Evolutionary conservation across 805 yeast species (phyloP).

Genomic region (Kuraishia floccosa): DNA sequence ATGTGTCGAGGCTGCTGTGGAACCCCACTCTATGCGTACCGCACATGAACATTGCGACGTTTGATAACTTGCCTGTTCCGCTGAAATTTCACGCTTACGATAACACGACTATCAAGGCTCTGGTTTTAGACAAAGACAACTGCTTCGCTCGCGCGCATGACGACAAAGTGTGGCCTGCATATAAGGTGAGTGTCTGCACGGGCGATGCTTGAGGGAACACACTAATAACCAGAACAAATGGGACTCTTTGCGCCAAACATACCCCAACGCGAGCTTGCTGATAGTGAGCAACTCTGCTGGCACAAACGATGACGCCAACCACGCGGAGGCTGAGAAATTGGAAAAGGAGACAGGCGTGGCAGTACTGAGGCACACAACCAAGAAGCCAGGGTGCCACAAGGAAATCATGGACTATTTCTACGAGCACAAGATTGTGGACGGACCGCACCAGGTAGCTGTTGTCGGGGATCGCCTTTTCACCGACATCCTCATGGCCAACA

Average conservation of each 20-base stretch:
- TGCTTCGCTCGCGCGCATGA: conserved; percentile 84
- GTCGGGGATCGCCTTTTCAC: conserved; percentile 90
- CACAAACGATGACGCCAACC: conserved; percentile 56
- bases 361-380: conserved; percentile 60
- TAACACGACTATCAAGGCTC: conserved; percentile 45
- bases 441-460: conserved; percentile 62
- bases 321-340: conserved; percentile 46
- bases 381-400: conserved; percentile 70
- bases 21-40: conserved; percentile 68
- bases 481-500: conserved; percentile 87
- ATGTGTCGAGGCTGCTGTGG: conserved; percentile 43
- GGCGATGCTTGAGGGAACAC: no score
- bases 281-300: conserved; percentile 95
- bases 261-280: conserved; percentile 53
- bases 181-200: conserved; percentile 23
- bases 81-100: conserved; percentile 16
- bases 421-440: conserved; percentile 27
- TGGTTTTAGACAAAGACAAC: conserved; percentile 90
- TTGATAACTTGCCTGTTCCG: conserved; percentile 52
- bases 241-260: conserved; percentile 37
- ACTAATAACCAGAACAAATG: conserved; percentile 37
- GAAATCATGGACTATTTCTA: conserved; percentile 58
- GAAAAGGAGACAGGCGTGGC: conserved; percentile 58
- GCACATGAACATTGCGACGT: conserved; percentile 40
- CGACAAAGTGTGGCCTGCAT: conserved; percentile 70